A percentile compares a stretch with the other conserved stretches of the same genome.
phyloP scores from a whole-genome alignment of 1,284 basidiomycete genomes.

The Albatrellus sp. region DNA sequence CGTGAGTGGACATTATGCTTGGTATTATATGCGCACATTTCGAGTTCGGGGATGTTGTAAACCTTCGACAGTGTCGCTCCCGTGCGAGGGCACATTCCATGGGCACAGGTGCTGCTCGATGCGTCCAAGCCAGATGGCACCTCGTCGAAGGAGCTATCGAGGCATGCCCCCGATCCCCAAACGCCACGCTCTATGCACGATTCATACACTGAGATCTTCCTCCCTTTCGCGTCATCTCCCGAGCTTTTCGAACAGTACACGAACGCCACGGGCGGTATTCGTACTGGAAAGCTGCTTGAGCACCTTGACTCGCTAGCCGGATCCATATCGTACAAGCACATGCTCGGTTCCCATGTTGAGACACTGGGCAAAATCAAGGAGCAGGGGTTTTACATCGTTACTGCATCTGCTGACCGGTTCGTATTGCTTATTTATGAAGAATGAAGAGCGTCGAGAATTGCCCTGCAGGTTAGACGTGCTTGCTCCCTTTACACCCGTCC shows the following conservation, averaged over 20 bases:
- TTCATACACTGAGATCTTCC: constrained; percentile 51
- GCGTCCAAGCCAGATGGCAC: not conserved
- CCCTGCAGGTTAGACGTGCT: constrained; percentile 51
- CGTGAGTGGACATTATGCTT: constrained; percentile 21
- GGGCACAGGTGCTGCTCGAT: constrained; percentile 7
- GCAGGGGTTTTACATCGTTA: constrained; percentile 70
- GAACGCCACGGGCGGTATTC: constrained; percentile 56
- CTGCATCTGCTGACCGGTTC: constrained; percentile 69
- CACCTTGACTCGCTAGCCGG: constrained; percentile 76
- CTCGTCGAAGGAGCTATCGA: not conserved
- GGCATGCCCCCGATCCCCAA: constrained; percentile 12
- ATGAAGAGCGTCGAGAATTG: not conserved
- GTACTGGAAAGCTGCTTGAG: constrained; percentile 63
- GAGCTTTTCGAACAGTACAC: constrained; percentile 53
- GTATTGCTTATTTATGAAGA: not conserved
- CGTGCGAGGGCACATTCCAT: constrained; percentile 5
- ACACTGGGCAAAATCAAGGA: constrained; percentile 40
- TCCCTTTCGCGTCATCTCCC: constrained; percentile 49
- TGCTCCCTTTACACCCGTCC: constrained; percentile 37
- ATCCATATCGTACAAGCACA: constrained; percentile 73
- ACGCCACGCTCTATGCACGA: constrained; percentile 50
- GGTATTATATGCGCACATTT: not conserved
- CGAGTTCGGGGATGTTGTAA: not conserved
- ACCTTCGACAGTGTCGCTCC: constrained; percentile 2
- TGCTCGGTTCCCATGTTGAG: constrained; percentile 50